Conservation (phyloP, 306 rosid species). For the Quercus ilex region DNA sequence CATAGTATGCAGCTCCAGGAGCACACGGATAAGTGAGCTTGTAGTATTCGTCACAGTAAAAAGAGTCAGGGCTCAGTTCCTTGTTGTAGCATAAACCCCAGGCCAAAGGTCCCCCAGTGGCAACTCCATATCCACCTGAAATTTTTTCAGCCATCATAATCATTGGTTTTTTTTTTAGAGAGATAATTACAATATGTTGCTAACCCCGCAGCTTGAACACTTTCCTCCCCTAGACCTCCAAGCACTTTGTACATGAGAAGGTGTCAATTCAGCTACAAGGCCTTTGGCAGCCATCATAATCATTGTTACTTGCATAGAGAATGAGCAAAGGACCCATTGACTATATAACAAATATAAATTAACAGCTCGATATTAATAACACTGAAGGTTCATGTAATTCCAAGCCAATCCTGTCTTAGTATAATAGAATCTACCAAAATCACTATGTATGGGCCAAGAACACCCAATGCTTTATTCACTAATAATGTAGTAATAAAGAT, state of each 20-base stretch:
- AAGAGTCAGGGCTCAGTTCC: conserved; percentile 91
- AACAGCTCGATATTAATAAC: neutral
- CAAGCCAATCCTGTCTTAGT: neutral
- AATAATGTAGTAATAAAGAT: neutral
- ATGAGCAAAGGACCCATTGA: neutral
- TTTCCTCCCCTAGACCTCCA: no score
- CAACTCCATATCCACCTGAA: conserved; percentile 97
- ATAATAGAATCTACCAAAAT: neutral
- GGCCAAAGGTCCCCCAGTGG: conserved; percentile 92
- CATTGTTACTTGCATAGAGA: neutral
- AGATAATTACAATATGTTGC: no score
- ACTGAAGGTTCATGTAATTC: neutral
- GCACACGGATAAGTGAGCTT: conserved; percentile 77
- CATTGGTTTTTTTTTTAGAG: no score
- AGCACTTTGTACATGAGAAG: no score
- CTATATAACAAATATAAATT: no score
- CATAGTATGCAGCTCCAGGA: conserved; percentile 84
- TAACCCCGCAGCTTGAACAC: no score
- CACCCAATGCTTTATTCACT: neutral
- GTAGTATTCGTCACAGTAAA: conserved; percentile 78
- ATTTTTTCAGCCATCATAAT: conserved; percentile 17
- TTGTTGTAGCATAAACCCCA: conserved; percentile 95
- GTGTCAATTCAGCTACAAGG: no score
- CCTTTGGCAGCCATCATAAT: conserved; percentile 22
- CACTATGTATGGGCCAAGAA: no score